A percentile compares a stretch with the other conserved stretches of the same genome.
These are phyloP conservation scores for Fusarium chlamydosporum DNA, from an alignment of 2,329 filamentous ascomycete species.

Conservation along the genomic window DNA sequence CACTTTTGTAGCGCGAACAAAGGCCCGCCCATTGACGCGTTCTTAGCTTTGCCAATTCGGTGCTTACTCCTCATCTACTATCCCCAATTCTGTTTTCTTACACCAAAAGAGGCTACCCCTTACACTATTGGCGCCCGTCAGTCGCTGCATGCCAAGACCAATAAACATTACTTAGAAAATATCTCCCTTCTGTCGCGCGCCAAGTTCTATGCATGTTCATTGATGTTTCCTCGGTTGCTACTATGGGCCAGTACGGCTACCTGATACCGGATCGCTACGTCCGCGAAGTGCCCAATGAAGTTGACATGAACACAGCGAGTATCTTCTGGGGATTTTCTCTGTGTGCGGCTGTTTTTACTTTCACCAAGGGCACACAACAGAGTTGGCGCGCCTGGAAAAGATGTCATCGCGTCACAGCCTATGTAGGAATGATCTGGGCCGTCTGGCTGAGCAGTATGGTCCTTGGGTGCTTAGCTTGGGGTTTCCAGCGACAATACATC, in stretches of 20 bases:
- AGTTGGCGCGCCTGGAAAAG: constrained; percentile 38
- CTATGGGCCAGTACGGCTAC: constrained; percentile 45
- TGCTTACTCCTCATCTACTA: background rate
- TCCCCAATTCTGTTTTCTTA: background rate
- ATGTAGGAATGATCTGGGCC: constrained; percentile 45
- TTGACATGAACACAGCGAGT: constrained; percentile 46
- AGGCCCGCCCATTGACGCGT: background rate
- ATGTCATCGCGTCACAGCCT: constrained; percentile 25
- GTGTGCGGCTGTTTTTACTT: constrained; percentile 34
- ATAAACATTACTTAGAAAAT: background rate
- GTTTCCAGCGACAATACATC: constrained; percentile 46
- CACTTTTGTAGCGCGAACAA: background rate
- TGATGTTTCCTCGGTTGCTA: background rate
- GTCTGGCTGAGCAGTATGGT: constrained; percentile 48
- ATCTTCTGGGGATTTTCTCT: constrained; percentile 49
- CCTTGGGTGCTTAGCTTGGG: constrained; percentile 43
- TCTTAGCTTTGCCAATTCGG: background rate
- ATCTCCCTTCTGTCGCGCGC: background rate
- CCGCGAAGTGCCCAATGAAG: constrained; percentile 36
- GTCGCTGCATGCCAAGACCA: background rate
- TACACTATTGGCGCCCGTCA: background rate
- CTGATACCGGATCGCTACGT: constrained; percentile 47
- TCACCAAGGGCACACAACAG: constrained; percentile 28
- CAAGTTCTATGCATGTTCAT: no score
- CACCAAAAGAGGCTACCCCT: background rate